Conservation (phyloP, 2,329 filamentous ascomycete genomes). For the Magnaporthiopsis poae region DNA sequence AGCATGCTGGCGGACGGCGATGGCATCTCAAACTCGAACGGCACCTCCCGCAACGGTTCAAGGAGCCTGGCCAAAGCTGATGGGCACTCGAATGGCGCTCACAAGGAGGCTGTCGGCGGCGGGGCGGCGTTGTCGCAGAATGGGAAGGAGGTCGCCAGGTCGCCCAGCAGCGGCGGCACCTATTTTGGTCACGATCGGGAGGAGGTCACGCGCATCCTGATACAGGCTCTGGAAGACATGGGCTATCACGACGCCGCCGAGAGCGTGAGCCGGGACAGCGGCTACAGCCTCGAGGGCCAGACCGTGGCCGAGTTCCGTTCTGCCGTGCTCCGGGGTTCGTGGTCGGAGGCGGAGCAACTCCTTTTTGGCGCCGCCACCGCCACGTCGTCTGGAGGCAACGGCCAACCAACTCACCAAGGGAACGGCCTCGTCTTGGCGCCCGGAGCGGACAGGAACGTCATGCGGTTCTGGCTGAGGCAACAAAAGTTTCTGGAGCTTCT, state of each 20-base stretch:
- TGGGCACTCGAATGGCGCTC: slow-evolving; percentile 5
- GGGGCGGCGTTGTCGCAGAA: slow-evolving; percentile 3
- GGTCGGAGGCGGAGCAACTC: slow-evolving; percentile 75
- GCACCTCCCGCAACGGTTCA: slow-evolving; percentile 1
- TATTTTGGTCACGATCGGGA: slow-evolving; percentile 85
- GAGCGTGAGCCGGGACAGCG: slow-evolving; percentile 69
- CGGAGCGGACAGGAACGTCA: slow-evolving; percentile 63
- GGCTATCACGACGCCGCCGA: slow-evolving; percentile 73
- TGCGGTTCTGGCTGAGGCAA: slow-evolving; percentile 81
- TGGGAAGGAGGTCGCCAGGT: slow-evolving; percentile 3
- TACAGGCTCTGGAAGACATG: slow-evolving; percentile 81
- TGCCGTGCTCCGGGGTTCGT: slow-evolving; percentile 70
- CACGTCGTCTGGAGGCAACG: slow-evolving; percentile 23
- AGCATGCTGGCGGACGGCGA: slow-evolving; percentile 7
- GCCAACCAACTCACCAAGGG: slow-evolving; percentile 19
- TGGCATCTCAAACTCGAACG: slow-evolving; percentile 2
- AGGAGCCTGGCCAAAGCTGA: slow-evolving; percentile 1
- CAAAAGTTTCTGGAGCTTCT: slow-evolving; percentile 92
- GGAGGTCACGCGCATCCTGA: slow-evolving; percentile 84
- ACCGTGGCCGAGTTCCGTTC: slow-evolving; percentile 77
- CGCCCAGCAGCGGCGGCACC: not conserved
- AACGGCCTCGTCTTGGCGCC: slow-evolving; percentile 65
- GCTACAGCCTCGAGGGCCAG: slow-evolving; percentile 74
- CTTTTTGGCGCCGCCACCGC: slow-evolving; percentile 46
- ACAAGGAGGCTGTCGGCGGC: slow-evolving; percentile 3